Conservation (phyloP, 768 basidiomycete genomes). For the Pleurotus giganteus region DNA sequence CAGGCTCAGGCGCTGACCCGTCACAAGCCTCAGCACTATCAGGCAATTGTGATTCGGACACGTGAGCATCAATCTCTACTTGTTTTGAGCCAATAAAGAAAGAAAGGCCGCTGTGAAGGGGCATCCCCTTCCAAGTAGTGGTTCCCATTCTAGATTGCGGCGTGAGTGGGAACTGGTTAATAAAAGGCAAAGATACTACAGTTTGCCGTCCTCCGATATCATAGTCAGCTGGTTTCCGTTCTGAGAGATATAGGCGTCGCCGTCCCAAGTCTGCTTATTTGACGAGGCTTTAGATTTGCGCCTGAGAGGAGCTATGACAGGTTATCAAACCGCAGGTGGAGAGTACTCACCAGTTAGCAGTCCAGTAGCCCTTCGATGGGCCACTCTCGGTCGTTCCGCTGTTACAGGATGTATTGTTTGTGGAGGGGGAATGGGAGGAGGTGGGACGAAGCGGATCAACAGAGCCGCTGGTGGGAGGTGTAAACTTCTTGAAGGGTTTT, state of each 20-base stretch:
- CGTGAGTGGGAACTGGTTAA: neutral
- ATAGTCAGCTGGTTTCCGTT: constrained; percentile 52
- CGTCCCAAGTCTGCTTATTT: constrained; percentile 88
- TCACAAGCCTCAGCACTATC: constrained; percentile 28
- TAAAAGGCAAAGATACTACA: constrained; percentile 39
- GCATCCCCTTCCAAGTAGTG: constrained; percentile 56
- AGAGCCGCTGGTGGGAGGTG: constrained; percentile 17
- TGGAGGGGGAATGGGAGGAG: neutral
- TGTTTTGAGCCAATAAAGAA: constrained; percentile 57
- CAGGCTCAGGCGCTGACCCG: constrained; percentile 10
- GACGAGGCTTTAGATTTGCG: constrained; percentile 55
- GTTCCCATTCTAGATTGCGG: constrained; percentile 52
- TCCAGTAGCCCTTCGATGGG: constrained; percentile 48
- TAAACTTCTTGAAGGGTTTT: constrained; percentile 24
- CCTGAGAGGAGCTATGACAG: constrained; percentile 39
- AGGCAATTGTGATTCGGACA: constrained; percentile 53
- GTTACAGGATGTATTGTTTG: neutral
- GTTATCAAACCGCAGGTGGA: constrained; percentile 8
- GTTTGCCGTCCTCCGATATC: constrained; percentile 68
- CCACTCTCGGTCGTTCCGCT: constrained; percentile 2
- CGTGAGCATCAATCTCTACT: constrained; percentile 55
- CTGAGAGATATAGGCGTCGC: constrained; percentile 62
- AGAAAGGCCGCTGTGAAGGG: constrained; percentile 43
- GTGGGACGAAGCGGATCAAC: neutral
- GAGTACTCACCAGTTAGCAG: constrained; percentile 59